Evolutionary conservation across 2,329 filamentous ascomycete genomes (phyloP).

Genomic region (Pseudofabraea citricarpa): DNA sequence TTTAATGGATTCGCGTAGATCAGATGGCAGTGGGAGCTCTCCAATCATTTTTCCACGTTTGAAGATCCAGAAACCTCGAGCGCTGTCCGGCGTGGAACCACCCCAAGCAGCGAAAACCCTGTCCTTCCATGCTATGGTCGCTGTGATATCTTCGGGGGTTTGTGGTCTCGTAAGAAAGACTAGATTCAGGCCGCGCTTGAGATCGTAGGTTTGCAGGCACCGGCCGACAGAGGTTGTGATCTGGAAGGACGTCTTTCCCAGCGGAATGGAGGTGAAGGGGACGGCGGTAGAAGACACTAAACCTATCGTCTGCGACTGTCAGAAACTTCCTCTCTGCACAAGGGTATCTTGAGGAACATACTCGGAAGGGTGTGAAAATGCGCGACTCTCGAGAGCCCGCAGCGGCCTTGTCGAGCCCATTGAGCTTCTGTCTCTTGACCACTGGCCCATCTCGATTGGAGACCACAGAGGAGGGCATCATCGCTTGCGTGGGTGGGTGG

Average conservation of each 20-base stretch:
- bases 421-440: slow-evolving; percentile 72
- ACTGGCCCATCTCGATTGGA: slow-evolving; percentile 55
- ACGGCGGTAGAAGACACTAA: slow-evolving; percentile 87
- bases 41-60: slow-evolving; percentile 82
- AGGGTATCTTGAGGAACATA: slow-evolving; percentile 39
- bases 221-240: slow-evolving; percentile 92
- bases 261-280: slow-evolving; percentile 81
- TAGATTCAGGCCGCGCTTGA: slow-evolving; percentile 83
- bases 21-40: slow-evolving; percentile 64
- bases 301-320: slow-evolving; percentile 68
- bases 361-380: slow-evolving; percentile 91
- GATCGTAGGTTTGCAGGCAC: slow-evolving; percentile 91
- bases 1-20: slow-evolving; percentile 65
- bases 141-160: slow-evolving; percentile 80
- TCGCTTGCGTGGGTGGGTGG: too few relatives aligned
- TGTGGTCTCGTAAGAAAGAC: slow-evolving; percentile 91
- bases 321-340: slow-evolving; percentile 7
- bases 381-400: slow-evolving; percentile 54
- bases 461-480: slow-evolving; percentile 40
- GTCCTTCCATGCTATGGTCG: slow-evolving; percentile 83
- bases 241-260: slow-evolving; percentile 94
- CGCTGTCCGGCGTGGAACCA: slow-evolving; percentile 43
- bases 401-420: slow-evolving; percentile 33
- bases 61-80: slow-evolving; percentile 81
- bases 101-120: slow-evolving; percentile 89